Evolutionary conservation across 2,329 filamentous ascomycete species (phyloP).

Genomic region (Talaromyces sp.): DNA sequence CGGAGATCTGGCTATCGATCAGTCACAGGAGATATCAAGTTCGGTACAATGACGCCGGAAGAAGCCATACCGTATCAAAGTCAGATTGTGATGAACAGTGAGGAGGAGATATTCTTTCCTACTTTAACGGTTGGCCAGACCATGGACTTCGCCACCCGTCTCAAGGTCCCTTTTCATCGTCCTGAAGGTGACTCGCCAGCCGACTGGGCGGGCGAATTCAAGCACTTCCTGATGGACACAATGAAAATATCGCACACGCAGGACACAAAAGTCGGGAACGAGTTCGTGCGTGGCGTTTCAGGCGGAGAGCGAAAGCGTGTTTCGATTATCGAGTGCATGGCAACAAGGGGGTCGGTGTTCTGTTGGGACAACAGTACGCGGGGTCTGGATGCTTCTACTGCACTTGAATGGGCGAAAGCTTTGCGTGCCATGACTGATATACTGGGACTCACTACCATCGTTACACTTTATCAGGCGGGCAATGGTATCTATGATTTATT

Average conservation of each 20-base stretch:
- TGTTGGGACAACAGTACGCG: constrained; percentile 67
- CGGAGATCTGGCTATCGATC: constrained; percentile 56
- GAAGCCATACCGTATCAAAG: constrained; percentile 50
- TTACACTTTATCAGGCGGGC: constrained; percentile 66
- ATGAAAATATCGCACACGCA: constrained; percentile 46
- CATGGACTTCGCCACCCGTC: constrained; percentile 53
- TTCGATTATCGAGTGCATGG: constrained; percentile 62
- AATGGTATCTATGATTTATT: constrained; percentile 67
- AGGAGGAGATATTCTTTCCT: constrained; percentile 52
- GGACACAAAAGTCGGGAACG: constrained; percentile 66
- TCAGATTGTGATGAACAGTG: constrained; percentile 56
- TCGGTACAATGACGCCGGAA: constrained; percentile 45
- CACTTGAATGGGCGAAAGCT: constrained; percentile 58
- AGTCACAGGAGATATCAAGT: constrained; percentile 57
- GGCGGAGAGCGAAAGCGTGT: constrained; percentile 68
- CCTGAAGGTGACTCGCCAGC: too few species aligned
- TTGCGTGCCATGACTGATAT: constrained; percentile 63
- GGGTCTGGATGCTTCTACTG: constrained; percentile 63
- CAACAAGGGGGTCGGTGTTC: constrained; percentile 55
- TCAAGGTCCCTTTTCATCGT: constrained; percentile 55
- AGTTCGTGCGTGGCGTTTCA: constrained; percentile 62
- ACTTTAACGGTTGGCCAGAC: constrained; percentile 51
- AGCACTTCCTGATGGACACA: constrained; percentile 40
- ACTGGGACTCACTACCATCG: constrained; percentile 56
- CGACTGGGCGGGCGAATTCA: too few species aligned